These are phyloP conservation scores for Aspergillus hiratsukae DNA, from an alignment of 2,329 filamentous ascomycete genomes.

Conservation along the genomic window DNA sequence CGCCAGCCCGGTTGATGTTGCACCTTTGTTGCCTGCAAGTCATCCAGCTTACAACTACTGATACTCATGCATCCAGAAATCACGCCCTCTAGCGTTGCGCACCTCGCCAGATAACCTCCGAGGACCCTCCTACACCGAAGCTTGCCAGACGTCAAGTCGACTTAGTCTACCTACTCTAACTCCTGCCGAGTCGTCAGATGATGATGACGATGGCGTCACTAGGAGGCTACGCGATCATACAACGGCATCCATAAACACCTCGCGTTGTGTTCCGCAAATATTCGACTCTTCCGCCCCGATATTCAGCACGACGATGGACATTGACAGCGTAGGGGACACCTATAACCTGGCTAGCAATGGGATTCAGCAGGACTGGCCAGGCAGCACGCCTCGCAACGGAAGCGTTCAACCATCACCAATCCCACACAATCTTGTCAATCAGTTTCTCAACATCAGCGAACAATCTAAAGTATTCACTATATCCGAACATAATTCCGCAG, in stretches of 20 bases:
- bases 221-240: background rate
- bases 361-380: slow-evolving; percentile 18
- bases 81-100: slow-evolving; percentile 28
- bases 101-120: slow-evolving; percentile 21
- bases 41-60: slow-evolving; percentile 1
- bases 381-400: slow-evolving; percentile 13
- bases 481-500: slow-evolving; percentile 25
- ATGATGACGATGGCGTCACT: slow-evolving; percentile 24
- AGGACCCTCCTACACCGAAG: slow-evolving; percentile 14
- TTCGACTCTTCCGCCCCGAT: background rate
- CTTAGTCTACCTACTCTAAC: slow-evolving; percentile 27
- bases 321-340: slow-evolving; percentile 25
- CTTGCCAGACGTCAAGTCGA: slow-evolving; percentile 10
- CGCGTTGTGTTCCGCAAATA: slow-evolving; percentile 1
- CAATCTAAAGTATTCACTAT: slow-evolving; percentile 26
- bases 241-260: slow-evolving; percentile 2
- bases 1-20: background rate
- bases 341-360: slow-evolving; percentile 15
- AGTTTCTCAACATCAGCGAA: slow-evolving; percentile 29
- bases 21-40: background rate
- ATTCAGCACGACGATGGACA: slow-evolving; percentile 21
- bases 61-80: slow-evolving; percentile 23
- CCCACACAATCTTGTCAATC: slow-evolving; percentile 23
- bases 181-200: slow-evolving; percentile 34
- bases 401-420: slow-evolving; percentile 26